Percentiles rank a stretch among this genome's conserved stretches.
Conservation (phyloP, 768 basidiomycete genomes). For the Tulasnella sp. region DNA sequence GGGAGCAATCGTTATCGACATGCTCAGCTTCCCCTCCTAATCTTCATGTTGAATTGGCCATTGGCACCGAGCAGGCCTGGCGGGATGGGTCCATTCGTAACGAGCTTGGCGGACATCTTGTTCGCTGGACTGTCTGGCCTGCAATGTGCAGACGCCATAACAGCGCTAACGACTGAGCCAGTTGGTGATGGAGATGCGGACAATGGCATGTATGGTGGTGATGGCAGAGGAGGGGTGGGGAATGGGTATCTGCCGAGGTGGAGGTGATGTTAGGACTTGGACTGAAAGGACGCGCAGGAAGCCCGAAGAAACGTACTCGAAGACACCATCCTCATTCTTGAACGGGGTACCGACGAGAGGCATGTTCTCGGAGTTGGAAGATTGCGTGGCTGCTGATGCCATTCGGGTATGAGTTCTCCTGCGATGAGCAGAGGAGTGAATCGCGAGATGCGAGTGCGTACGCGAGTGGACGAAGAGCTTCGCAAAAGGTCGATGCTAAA, state of each 20-base stretch:
- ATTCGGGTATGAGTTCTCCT: neutral
- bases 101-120: slow-evolving; percentile 1
- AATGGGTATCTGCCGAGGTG: slow-evolving; percentile 1
- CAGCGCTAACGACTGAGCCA: neutral
- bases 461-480: neutral
- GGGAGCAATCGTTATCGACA: neutral
- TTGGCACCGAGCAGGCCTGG: neutral
- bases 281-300: neutral
- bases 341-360: slow-evolving; percentile 7
- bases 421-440: neutral
- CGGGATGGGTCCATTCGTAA: slow-evolving; percentile 3
- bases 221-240: slow-evolving; percentile 8
- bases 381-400: neutral
- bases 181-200: neutral
- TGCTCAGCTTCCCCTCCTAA: neutral
- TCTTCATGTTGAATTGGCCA: neutral
- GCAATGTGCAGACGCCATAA: neutral
- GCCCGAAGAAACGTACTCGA: neutral
- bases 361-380: neutral
- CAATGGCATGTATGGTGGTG: slow-evolving; percentile 1
- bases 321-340: slow-evolving; percentile 2
- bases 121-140: neutral
- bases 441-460: neutral
- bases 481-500: neutral
- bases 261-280: neutral